Percentiles rank a stretch among this genome's conserved stretches.
Evolutionary conservation across 805 yeast genomes (phyloP).

Genomic region (Yarrowia sp.): DNA sequence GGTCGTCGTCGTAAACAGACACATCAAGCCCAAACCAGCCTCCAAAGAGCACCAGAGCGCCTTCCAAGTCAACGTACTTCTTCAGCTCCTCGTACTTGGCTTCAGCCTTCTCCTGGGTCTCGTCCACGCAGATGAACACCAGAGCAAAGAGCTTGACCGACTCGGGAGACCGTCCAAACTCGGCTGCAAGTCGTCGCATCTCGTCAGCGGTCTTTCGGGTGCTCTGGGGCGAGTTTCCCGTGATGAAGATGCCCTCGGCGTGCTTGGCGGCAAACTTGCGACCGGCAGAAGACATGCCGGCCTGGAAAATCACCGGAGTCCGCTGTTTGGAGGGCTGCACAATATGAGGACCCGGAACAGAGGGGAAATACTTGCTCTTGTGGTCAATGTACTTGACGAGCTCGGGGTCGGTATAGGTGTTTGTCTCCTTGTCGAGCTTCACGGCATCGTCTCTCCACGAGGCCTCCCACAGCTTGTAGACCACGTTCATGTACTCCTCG

Average conservation of each 20-base stretch:
- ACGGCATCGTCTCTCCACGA: slow-evolving; percentile 58
- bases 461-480: slow-evolving; percentile 53
- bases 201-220: slow-evolving; percentile 49
- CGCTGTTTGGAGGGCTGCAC: slow-evolving; percentile 56
- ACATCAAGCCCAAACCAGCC: slow-evolving; percentile 56
- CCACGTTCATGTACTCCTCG: slow-evolving; percentile 53
- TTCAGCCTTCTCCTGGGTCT: slow-evolving; percentile 55
- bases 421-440: slow-evolving; percentile 45
- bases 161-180: slow-evolving; percentile 51
- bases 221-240: slow-evolving; percentile 50
- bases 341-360: slow-evolving; percentile 55
- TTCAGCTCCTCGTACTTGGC: slow-evolving; percentile 51
- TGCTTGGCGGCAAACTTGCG: slow-evolving; percentile 54
- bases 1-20: slow-evolving; percentile 49
- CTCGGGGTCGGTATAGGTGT: slow-evolving; percentile 48
- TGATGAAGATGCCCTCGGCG: slow-evolving; percentile 55
- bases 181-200: slow-evolving; percentile 50
- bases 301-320: slow-evolving; percentile 56
- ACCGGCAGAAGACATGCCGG: slow-evolving; percentile 56
- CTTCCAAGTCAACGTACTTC: slow-evolving; percentile 53
- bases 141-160: slow-evolving; percentile 53
- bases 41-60: slow-evolving; percentile 53
- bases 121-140: slow-evolving; percentile 53
- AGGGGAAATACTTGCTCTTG: slow-evolving; percentile 52
- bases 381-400: slow-evolving; percentile 54